Percentiles rank a stretch among this genome's conserved stretches.
Evolutionary conservation across 805 yeast species (phyloP).

Genomic region (Brettanomyces nanus): DNA sequence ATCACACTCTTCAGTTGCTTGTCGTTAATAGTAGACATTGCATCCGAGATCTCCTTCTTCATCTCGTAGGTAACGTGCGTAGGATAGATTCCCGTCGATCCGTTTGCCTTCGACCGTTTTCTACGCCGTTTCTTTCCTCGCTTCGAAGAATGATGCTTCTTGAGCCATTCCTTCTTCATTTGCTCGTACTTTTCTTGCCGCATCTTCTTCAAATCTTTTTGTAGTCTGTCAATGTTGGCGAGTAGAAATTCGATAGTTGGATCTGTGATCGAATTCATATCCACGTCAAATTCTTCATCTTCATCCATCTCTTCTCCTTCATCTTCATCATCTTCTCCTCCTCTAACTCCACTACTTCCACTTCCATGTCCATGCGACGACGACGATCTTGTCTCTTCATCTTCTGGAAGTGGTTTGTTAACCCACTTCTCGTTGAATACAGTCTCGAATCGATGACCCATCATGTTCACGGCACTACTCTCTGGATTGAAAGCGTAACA

Average conservation of each 20-base stretch:
- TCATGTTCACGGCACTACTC: conserved; percentile 90
- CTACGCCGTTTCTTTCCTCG: conserved; percentile 23
- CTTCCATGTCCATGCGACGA: conserved; percentile 28
- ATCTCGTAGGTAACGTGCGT: conserved; percentile 77
- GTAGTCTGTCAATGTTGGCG: conserved; percentile 79
- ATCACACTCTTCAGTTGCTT: conserved; percentile 77
- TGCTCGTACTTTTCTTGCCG: conserved; percentile 69
- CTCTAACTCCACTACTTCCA: conserved; percentile 13
- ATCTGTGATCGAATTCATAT: conserved; percentile 60
- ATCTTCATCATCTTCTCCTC: conserved; percentile 32
- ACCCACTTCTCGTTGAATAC: conserved; percentile 84
- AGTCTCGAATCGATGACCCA: conserved; percentile 89
- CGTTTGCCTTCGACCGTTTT: conserved; percentile 5
- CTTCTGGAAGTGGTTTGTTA: conserved; percentile 62
- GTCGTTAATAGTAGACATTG: conserved; percentile 67
- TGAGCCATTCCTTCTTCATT: conserved; percentile 54
- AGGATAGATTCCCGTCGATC: conserved; percentile 18
- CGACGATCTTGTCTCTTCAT: conserved; percentile 36
- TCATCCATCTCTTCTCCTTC: conserved; percentile 26
- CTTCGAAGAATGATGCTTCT: conserved; percentile 36
- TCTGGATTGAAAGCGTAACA: conserved; percentile 93
- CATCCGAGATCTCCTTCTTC: conserved; percentile 90
- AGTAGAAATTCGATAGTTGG: conserved; percentile 89
- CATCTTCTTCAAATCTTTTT: conserved; percentile 72
- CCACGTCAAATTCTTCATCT: conserved; percentile 47